Percentiles rank a stretch among this genome's conserved stretches.
Evolutionary conservation across 371 early-diverging fungal genomes (phyloP).

Genomic region (Mucor saturninus): DNA sequence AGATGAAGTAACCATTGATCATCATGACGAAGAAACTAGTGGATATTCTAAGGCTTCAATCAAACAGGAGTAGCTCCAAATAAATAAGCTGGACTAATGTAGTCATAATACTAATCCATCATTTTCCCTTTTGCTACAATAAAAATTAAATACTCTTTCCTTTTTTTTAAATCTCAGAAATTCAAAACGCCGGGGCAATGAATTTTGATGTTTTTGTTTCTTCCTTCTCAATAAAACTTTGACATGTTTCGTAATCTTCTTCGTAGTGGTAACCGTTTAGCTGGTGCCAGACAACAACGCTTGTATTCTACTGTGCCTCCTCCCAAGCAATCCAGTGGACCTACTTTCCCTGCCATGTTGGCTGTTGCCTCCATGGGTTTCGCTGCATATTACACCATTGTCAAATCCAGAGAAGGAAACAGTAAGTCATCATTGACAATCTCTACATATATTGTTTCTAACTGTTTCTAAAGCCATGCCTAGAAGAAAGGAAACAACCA

Average conservation of each 20-base stretch:
- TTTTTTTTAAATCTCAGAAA: too few species aligned
- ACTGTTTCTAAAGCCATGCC: conserved; percentile 20
- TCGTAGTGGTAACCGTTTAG: conserved; percentile 14
- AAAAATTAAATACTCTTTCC: too few species aligned
- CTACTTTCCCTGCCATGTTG: conserved; percentile 53
- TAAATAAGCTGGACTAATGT: too few species aligned
- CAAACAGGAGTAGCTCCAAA: too few species aligned
- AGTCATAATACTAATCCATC: too few species aligned
- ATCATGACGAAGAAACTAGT: too few species aligned
- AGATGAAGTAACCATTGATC: too few species aligned
- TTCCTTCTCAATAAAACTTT: background rate
- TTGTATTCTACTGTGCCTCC: conserved; percentile 25
- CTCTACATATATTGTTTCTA: background rate
- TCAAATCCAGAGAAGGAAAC: conserved; percentile 52
- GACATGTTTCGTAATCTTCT: conserved; percentile 30
- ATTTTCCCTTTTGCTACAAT: too few species aligned
- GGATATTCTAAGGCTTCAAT: too few species aligned
- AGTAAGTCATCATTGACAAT: conserved; percentile 27
- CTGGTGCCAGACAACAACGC: conserved; percentile 19
- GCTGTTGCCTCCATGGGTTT: conserved; percentile 62
- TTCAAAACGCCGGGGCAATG: background rate
- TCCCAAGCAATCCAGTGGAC: conserved; percentile 22
- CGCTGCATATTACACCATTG: conserved; percentile 52
- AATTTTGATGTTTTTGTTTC: background rate
- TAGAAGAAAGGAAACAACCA: conserved; percentile 27